Conservation (phyloP, 441 rosid species). For the Gossypium laxum region DNA sequence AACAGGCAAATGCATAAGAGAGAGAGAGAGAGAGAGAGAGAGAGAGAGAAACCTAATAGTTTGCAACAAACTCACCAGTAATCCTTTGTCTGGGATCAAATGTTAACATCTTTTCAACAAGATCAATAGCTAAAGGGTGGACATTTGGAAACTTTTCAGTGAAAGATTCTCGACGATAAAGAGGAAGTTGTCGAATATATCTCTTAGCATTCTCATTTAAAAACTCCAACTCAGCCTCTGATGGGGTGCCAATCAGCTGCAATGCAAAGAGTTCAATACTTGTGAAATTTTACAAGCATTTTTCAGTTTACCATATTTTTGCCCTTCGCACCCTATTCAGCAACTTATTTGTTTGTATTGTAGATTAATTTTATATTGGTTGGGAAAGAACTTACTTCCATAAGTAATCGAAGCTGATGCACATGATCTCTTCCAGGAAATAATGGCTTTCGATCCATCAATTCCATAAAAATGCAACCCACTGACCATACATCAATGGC, state of each 20-base stretch:
- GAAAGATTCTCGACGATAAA: slow-evolving; percentile 53
- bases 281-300: not conserved
- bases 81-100: slow-evolving; percentile 77
- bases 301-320: not conserved
- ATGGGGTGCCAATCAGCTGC: slow-evolving; percentile 76
- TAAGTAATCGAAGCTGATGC: slow-evolving; percentile 65
- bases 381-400: slow-evolving; percentile 42
- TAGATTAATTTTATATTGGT: not conserved
- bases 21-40: not conserved
- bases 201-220: slow-evolving; percentile 69
- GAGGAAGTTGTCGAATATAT: slow-evolving; percentile 54
- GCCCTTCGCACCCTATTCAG: not conserved
- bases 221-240: slow-evolving; percentile 63
- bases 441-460: slow-evolving; percentile 60
- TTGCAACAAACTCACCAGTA: slow-evolving; percentile 41
- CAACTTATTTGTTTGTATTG: not conserved
- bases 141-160: slow-evolving; percentile 58
- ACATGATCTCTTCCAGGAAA: slow-evolving; percentile 80
- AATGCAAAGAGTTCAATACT: slow-evolving; percentile 12
- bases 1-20: not conserved
- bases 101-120: slow-evolving; percentile 70
- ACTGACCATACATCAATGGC: slow-evolving; percentile 94
- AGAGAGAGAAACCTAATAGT: not conserved
- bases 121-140: slow-evolving; percentile 57
- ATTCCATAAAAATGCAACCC: slow-evolving; percentile 78